Evolutionary conservation across 345 rosid species (phyloP).

Genomic region (Sisymbrium altissimum): DNA sequence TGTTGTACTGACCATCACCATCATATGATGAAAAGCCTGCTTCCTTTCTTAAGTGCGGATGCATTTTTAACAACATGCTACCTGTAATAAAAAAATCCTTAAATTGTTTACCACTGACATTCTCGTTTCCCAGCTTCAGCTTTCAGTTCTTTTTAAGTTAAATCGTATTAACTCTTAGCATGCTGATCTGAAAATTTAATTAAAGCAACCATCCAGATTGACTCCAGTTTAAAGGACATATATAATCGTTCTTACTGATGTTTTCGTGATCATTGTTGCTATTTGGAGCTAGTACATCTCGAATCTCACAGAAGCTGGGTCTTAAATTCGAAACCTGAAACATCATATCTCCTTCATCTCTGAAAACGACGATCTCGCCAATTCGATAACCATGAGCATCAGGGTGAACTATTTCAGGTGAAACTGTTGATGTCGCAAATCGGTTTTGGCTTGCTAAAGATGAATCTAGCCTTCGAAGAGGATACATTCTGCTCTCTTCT

Average conservation of each 20-base stretch:
- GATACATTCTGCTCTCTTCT: conserved; percentile 10
- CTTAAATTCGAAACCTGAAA: not conserved
- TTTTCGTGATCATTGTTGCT: conserved; percentile 12
- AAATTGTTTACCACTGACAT: not conserved
- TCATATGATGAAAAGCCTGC: conserved; percentile 4
- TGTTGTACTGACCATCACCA: not conserved
- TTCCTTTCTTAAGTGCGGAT: conserved; percentile 5
- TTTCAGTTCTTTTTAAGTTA: not conserved
- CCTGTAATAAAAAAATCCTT: conserved; percentile 4
- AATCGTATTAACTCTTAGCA: not conserved
- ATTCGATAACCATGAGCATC: not conserved
- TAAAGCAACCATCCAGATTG: not conserved
- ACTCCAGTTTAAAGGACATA: not conserved
- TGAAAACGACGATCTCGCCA: conserved; percentile 2
- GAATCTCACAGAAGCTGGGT: not conserved
- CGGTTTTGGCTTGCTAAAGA: not conserved
- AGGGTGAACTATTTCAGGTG: not conserved
- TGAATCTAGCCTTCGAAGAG: not conserved
- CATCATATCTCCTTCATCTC: conserved; percentile 6
- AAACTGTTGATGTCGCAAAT: not conserved
- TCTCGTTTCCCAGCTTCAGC: not conserved
- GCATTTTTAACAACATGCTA: not conserved
- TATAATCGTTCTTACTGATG: conserved; percentile 7
- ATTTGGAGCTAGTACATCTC: not conserved
- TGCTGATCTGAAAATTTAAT: not conserved